These are phyloP conservation scores for Asterionellopsis glacialis DNA, from an alignment of 108 stramenopile species.

Conservation along the genomic window DNA sequence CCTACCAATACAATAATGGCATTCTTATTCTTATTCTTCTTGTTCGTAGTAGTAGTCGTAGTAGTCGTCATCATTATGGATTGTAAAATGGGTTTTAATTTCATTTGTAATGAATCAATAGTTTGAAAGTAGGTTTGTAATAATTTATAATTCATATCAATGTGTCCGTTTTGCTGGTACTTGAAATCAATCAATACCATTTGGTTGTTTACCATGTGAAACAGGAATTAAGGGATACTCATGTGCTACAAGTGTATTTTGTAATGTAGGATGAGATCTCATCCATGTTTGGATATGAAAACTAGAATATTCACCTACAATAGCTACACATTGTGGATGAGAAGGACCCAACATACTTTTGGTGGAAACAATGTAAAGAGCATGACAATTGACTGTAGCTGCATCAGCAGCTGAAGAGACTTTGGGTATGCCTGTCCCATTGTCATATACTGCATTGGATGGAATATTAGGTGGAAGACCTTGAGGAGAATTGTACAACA, in stretches of 20 bases:
- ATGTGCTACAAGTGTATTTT: conserved; percentile 14
- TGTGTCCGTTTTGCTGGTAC: conserved; percentile 37
- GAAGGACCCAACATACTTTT: conserved; percentile 12
- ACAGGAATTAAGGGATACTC: conserved; percentile 36
- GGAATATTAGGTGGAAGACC: conserved; percentile 31
- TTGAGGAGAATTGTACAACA: conserved; percentile 48
- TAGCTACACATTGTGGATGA: conserved; percentile 47
- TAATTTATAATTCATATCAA: conserved; percentile 33
- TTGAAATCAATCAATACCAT: conserved; percentile 44
- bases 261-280: conserved; percentile 28
- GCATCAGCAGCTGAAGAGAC: conserved; percentile 35
- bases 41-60: no score
- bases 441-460: not conserved
- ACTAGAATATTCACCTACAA: conserved; percentile 71
- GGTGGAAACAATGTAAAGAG: conserved; percentile 57
- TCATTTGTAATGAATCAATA: conserved; percentile 28
- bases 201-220: conserved; percentile 42
- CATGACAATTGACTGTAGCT: conserved; percentile 67
- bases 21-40: conserved; percentile 30
- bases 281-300: conserved; percentile 77
- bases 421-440: conserved; percentile 2
- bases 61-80: no score
- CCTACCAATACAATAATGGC: conserved; percentile 56
- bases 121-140: conserved; percentile 44
- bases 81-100: conserved; percentile 51